Evolutionary conservation across 371 early-diverging fungal genomes (phyloP), one percentile per base, ranked within the genome.

Genomic region (Rhizopus sp.): DNA sequence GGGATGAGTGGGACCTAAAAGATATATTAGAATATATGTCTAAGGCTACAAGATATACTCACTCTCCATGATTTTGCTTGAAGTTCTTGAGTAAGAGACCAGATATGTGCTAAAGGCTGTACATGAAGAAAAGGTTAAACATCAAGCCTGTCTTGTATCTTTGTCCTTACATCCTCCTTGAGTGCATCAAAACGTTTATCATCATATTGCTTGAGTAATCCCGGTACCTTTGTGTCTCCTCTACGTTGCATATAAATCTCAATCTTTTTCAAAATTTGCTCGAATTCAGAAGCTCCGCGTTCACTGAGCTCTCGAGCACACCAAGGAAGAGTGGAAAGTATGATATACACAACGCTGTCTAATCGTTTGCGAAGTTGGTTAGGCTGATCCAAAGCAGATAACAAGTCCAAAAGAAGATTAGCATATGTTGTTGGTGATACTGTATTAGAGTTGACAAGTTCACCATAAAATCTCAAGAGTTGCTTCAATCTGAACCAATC

Each of bases 301-400:
- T 85, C 82, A 46, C 67, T 63, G 38, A 93, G 69, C 44, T 81
- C 70, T 42, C 64, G 74, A 13, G 79, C 88, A 29, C 79, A 72
- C 90, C 91, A 94, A 39, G 93, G 93, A 48, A 96, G 68, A 15
- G 90, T 81, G 8, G 88, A 74, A 41, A 93, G 72, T 4, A 91
- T 84, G 16, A 88, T 70, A 52, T 79, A 88, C 15, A 89, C 87
- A 49, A 90, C 75, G 53, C 89, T 87, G 69, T 92, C 94, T n/a
- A 81, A 75, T 8, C 86, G 86, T 55, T 83, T 77, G 41, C 74
- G 75, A 17, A 80, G 62, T 44, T 73, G 66, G n/a, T 75, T 70
- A 3, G 85, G 70, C 66, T 84, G 85, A 57, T 82, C 76, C 46
- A 84, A 57, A 3, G 81, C 83, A 1, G 75, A 61, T 44, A 93